A percentile compares a stretch with the other conserved stretches of the same genome.
These are phyloP conservation scores for Beauveria brongniartii DNA, from an alignment of 2,329 filamentous ascomycete genomes.

Conservation along the genomic window DNA sequence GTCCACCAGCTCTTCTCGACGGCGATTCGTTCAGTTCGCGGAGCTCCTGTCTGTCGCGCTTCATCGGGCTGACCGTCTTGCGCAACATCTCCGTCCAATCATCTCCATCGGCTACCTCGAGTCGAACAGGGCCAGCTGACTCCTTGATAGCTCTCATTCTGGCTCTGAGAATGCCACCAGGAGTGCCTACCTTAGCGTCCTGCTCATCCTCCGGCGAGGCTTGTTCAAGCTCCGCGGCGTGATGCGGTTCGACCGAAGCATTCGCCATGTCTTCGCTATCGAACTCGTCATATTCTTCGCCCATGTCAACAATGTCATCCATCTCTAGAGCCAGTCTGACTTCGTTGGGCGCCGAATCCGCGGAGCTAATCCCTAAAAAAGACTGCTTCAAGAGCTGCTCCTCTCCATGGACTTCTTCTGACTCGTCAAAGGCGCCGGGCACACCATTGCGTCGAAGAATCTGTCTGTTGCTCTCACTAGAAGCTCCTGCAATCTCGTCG, in stretches of 20 bases:
- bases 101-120: slow-evolving; percentile 60
- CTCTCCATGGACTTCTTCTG: slow-evolving; percentile 46
- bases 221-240: slow-evolving; percentile 64
- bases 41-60: slow-evolving; percentile 75
- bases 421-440: slow-evolving; percentile 74
- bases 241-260: slow-evolving; percentile 65
- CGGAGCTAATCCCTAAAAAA: slow-evolving; percentile 93
- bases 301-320: slow-evolving; percentile 47
- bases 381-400: slow-evolving; percentile 53
- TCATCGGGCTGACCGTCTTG: slow-evolving; percentile 87
- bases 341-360: slow-evolving; percentile 63
- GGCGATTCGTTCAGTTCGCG: slow-evolving; percentile 51
- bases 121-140: slow-evolving; percentile 47
- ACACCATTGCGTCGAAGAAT: slow-evolving; percentile 46
- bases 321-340: slow-evolving; percentile 54
- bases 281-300: slow-evolving; percentile 68
- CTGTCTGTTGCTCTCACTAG: slow-evolving; percentile 48
- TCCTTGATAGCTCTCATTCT: slow-evolving; percentile 56
- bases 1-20: slow-evolving; percentile 22
- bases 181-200: slow-evolving; percentile 38
- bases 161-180: slow-evolving; percentile 55
- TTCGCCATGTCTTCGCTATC: slow-evolving; percentile 69
- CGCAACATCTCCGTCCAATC: slow-evolving; percentile 93
- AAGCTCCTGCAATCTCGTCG: slow-evolving; percentile 18
- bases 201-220: slow-evolving; percentile 46